Base-by-base conservation (phyloP, 2,329 filamentous ascomycete species). In the Ascochyta fabae region DNA sequence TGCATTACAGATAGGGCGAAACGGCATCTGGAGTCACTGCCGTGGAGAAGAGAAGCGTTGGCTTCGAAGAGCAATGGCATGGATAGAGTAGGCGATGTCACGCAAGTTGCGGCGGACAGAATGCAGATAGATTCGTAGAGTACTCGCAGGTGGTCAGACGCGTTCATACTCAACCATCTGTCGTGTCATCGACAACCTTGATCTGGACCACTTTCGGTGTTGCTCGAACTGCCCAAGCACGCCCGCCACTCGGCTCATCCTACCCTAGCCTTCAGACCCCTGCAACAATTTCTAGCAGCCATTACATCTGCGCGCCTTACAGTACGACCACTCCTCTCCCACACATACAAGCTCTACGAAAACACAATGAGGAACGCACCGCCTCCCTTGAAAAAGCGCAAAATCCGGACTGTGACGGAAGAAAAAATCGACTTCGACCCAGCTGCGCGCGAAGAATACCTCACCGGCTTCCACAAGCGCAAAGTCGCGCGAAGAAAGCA, bases 391-490 rank as follows among this genome's bases (percentile, higher is more conserved):
- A 75, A 76, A 53, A 74, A 72, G 53, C 68, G 69, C 57, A 72
- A 72, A 45, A 67, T 68, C 48, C 61, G 59, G 43, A 91, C 89
- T 74, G 66, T 77, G 75, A 73, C 82, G 13, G 81, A 91, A 57
- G 91, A 93, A 70, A 91, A 96, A 74, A 89, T 99, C 75, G 86
- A 81, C 48, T 99, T 98, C 78, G 92, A 99, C 78, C 79, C 84
- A 58, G 82, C 83, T 58, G 90, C 90, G 41, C 88, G 95, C 62
- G 81, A 89, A 62, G 92, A 98, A 70, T 99, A 91, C 73, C 83
- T 99, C 54, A 97, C 92, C 0, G 95, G 95, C 3, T 99, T 99
- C 78, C 93, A 94, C 81, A 99, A 98, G 83, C 89, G 95, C 76
- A 98, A 97, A 77, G 79, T 90, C 48, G 89, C 92, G 74, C 85